Evolutionary conservation across 306 rosid genomes (phyloP), one percentile per base, ranked within the genome.

Genomic region (Dicorynia guianensis): DNA sequence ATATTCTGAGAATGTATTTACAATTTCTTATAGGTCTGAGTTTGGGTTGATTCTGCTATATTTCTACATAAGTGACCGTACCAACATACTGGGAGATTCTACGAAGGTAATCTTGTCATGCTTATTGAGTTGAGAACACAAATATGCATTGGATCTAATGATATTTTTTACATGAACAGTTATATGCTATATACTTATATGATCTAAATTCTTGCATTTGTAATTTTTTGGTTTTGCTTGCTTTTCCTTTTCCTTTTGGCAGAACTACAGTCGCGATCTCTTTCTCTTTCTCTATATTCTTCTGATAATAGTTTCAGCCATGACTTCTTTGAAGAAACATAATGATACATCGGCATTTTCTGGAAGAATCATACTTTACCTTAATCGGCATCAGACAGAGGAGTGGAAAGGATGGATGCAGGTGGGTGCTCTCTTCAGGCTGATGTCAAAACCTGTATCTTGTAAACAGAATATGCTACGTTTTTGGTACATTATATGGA

Each of bases 351-450:
- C 98, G 34, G 75, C 96, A 44, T 92, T 92, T 79, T 86, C 99
- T 75, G 98, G 87, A 72, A 93, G 89, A 83, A 88, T 80, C 72
- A 78, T 92, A 70, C 97, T 90, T 63, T 96, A 92, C 84, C 97
- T 96, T 66, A 96, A 96, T 84, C 92, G 99, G 55, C 97, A 96
- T 81, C 98, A 96, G 78, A 96, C 99, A 46, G 99, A 96, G 77
- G 99, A 96, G 73, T 96, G 99, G 99, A 96, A 89, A 80, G 99
- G 99, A 76, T 96, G 98, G 98, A 96, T 96, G 99, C 99, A 96
- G 98, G 99, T 92, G 79, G 85, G 96, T 84, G 17, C 61, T 79
- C 73, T 59, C 61, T 68, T 59, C 66, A 64, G 40, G 64, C 14
- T 75, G 72, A 43, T 75, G 65, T 18, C 25, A 33, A 69, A 54